phyloP scores from a whole-genome alignment of 2,329 filamentous ascomycete genomes.

The Penicillium expansum region DNA sequence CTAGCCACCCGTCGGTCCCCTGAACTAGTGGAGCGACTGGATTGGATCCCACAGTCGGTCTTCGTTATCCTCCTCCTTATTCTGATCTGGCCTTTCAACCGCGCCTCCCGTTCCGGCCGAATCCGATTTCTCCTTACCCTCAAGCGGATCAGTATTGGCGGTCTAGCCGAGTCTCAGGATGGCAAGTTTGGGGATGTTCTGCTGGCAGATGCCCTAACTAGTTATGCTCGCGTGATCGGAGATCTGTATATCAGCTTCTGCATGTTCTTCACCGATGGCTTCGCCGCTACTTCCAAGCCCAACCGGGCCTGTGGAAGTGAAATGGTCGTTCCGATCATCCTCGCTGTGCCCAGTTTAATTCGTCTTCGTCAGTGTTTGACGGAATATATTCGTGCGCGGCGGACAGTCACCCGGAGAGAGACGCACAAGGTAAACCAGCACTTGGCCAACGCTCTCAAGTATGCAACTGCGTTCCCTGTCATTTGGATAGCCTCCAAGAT shows the following conservation, averaged over 20 bases:
- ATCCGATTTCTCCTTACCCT: conserved; percentile 72
- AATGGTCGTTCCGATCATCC: conserved; percentile 77
- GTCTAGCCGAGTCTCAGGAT: conserved; percentile 79
- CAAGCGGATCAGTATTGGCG: conserved; percentile 76
- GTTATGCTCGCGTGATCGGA: conserved; percentile 86
- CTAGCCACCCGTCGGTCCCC: conserved; percentile 68
- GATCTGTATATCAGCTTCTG: conserved; percentile 86
- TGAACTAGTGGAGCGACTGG: conserved; percentile 69
- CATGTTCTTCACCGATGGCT: conserved; percentile 76
- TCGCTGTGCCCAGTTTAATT: conserved; percentile 78
- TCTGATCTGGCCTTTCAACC: conserved; percentile 70
- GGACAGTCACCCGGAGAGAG: conserved; percentile 46
- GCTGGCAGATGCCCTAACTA: conserved; percentile 89
- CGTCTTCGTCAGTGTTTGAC: conserved; percentile 89
- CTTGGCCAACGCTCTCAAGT: conserved; percentile 91
- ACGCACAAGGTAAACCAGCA: conserved; percentile 77
- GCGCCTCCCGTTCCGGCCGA: conserved; percentile 67
- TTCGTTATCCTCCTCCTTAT: conserved; percentile 69
- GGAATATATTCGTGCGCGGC: conserved; percentile 72
- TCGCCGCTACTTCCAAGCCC: conserved; percentile 74
- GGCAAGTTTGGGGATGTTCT: conserved; percentile 94
- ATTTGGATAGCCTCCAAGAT: conserved; percentile 76
- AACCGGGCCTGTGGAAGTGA: conserved; percentile 78
- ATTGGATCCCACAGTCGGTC: conserved; percentile 83
- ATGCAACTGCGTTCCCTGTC: conserved; percentile 89